These are phyloP conservation scores for Ophiocordyceps australis DNA, from an alignment of 2,329 filamentous ascomycete species.

Conservation along the genomic window DNA sequence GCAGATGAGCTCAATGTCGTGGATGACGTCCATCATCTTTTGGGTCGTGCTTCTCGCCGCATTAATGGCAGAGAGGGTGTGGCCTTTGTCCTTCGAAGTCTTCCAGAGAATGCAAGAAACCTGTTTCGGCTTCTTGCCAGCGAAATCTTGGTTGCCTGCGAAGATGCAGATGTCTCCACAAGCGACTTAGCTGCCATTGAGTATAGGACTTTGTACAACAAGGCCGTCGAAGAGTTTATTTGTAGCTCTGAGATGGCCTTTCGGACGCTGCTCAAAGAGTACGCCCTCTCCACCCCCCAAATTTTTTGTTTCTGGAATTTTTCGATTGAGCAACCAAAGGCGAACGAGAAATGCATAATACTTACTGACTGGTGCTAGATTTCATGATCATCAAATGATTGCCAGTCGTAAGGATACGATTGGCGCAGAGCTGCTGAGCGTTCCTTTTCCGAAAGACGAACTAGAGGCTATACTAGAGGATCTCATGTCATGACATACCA, in stretches of 20 bases:
- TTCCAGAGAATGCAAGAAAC: slow-evolving; percentile 82
- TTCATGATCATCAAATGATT: slow-evolving; percentile 97
- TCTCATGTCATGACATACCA: slow-evolving; percentile 15
- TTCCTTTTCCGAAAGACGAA: slow-evolving; percentile 78
- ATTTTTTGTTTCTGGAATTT: too few species aligned
- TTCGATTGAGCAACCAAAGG: too few species aligned
- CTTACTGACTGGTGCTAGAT: slow-evolving; percentile 29
- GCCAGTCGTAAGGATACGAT: slow-evolving; percentile 71
- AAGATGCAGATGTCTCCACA: slow-evolving; percentile 32
- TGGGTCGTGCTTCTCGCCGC: slow-evolving; percentile 63
- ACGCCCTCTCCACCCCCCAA: slow-evolving; percentile 11
- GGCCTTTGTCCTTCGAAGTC: slow-evolving; percentile 70
- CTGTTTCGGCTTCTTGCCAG: slow-evolving; percentile 72
- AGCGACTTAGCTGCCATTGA: slow-evolving; percentile 53
- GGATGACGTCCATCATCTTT: slow-evolving; percentile 73
- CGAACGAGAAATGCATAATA: too few species aligned
- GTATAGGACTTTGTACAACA: slow-evolving; percentile 83
- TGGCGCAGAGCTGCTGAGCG: slow-evolving; percentile 69
- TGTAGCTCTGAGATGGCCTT: slow-evolving; percentile 95
- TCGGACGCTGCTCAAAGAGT: slow-evolving; percentile 84
- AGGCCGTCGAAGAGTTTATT: slow-evolving; percentile 91
- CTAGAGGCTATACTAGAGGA: slow-evolving; percentile 81
- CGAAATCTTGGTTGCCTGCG: slow-evolving; percentile 59
- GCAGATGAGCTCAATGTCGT: slow-evolving; percentile 63
- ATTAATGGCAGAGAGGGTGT: slow-evolving; percentile 84